Conservation (phyloP, 805 yeast genomes). For the Limtongia smithiae region DNA sequence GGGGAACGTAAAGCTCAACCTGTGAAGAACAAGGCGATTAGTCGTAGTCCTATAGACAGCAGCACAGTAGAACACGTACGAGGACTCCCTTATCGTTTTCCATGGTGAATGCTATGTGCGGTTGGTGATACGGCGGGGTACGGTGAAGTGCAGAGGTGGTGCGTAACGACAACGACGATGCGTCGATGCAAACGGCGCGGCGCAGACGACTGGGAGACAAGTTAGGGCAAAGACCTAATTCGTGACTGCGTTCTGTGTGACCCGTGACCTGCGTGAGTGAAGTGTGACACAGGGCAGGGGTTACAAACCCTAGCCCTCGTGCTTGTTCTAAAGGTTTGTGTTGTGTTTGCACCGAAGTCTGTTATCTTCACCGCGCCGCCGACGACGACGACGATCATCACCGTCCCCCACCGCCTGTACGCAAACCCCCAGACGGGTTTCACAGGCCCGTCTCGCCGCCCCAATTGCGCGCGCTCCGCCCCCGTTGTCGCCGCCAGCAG, state of each 20-base stretch:
- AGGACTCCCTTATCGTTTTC: conserved; percentile 99
- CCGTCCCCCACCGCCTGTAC: too few species aligned
- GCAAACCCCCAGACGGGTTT: too few species aligned
- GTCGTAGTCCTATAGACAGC: background rate
- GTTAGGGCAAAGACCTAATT: conserved; percentile 9
- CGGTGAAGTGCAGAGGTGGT: background rate
- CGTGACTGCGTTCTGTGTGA: conserved; percentile 7
- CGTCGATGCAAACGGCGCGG: background rate
- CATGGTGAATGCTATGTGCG: conserved; percentile 54
- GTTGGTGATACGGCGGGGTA: background rate
- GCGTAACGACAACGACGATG: background rate
- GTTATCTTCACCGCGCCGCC: conserved; percentile 15
- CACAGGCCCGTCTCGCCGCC: too few species aligned
- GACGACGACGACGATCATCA: conserved; percentile 16
- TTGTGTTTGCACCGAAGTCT: background rate
- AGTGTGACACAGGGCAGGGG: conserved; percentile 2
- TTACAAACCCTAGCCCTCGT: too few species aligned
- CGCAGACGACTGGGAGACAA: background rate
- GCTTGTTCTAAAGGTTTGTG: too few species aligned
- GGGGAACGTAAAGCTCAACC: conserved; percentile 99
- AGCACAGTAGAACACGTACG: conserved; percentile 57
- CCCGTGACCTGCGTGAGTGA: background rate
- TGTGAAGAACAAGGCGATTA: conserved; percentile 39
- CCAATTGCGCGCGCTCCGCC: conserved; percentile 4
- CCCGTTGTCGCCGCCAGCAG: conserved; percentile 1